These are phyloP conservation scores for Linum trigynum DNA, from an alignment of 345 rosid genomes.

Conservation along the genomic window DNA sequence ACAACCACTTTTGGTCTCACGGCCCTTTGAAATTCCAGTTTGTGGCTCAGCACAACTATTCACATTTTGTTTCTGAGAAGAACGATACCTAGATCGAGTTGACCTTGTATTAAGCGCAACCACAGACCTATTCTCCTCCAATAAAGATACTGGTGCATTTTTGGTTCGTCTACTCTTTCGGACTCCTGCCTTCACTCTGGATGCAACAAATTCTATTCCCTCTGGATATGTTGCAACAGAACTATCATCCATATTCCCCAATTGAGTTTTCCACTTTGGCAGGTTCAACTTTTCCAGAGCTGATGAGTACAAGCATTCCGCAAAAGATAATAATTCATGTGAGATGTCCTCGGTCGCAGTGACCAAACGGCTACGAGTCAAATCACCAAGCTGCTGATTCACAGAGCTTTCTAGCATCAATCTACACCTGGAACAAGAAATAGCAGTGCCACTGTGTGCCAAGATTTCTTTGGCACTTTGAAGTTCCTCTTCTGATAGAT, in stretches of 20 bases:
- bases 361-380: constrained; percentile 35
- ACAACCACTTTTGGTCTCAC: constrained; percentile 16
- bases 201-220: constrained; percentile 11
- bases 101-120: constrained; percentile 38
- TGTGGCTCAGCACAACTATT: constrained; percentile 20
- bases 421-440: constrained; percentile 61
- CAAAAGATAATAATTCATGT: constrained; percentile 36
- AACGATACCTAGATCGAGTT: constrained; percentile 67
- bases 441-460: constrained; percentile 17
- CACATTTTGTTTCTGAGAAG: constrained; percentile 36
- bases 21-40: constrained; percentile 19
- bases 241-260: constrained; percentile 9
- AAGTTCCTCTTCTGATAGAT: constrained; percentile 61
- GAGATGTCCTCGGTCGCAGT: constrained; percentile 17
- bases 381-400: constrained; percentile 64
- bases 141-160: constrained; percentile 22
- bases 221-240: constrained; percentile 3
- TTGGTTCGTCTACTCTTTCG: constrained; percentile 40
- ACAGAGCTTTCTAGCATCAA: constrained; percentile 51
- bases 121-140: constrained; percentile 34
- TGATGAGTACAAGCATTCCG: constrained; percentile 50
- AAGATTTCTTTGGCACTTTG: constrained; percentile 47
- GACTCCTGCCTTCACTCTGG: constrained; percentile 23
- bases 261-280: constrained; percentile 53
- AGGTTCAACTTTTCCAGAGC: constrained; percentile 54